Evolutionary conservation across 2,329 filamentous ascomycete genomes (phyloP).

Genomic region (Pseudocercospora crystallina): DNA sequence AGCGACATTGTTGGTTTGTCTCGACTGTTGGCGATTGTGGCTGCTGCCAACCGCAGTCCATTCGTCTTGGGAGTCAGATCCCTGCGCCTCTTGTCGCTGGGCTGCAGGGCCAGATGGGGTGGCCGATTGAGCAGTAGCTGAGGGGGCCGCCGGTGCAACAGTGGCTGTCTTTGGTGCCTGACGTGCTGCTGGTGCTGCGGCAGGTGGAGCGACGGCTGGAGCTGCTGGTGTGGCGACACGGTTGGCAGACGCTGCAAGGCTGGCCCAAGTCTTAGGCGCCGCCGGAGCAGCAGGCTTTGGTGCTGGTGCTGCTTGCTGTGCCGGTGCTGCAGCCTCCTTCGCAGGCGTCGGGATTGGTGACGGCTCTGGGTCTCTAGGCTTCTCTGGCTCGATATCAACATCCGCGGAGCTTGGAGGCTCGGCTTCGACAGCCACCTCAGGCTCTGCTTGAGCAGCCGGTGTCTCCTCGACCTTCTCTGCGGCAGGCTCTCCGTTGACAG

Average conservation of each 20-base stretch:
- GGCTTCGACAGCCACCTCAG: conserved; percentile 39
- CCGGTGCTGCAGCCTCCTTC: conserved; percentile 48
- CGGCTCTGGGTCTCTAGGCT: conserved; percentile 62
- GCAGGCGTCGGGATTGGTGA: conserved; percentile 50
- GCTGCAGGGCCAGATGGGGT: conserved; percentile 37
- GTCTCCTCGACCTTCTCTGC: conserved; percentile 38
- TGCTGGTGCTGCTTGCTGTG: conserved; percentile 52
- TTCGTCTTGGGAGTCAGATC: conserved; percentile 60
- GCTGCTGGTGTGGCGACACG: conserved; percentile 45
- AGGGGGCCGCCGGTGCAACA: conserved; percentile 30
- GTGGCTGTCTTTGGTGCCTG: conserved; percentile 28
- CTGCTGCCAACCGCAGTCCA: conserved; percentile 84
- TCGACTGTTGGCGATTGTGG: conserved; percentile 80
- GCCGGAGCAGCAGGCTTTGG: conserved; percentile 54
- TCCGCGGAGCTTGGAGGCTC: conserved; percentile 35
- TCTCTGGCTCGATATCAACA: conserved; percentile 48
- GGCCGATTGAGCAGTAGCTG: conserved; percentile 26
- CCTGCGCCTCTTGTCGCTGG: conserved; percentile 38
- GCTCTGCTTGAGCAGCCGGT: conserved; percentile 28
- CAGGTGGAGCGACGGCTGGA: conserved; percentile 32
- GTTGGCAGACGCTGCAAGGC: conserved; percentile 58
- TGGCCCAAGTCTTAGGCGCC: conserved; percentile 69
- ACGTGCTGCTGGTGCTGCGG: conserved; percentile 36
- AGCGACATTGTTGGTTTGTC: conserved; percentile 60
- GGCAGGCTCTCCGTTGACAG: conserved; percentile 35